phyloP scores from a whole-genome alignment of 768 basidiomycete genomes.

The Leccinellum albellum region DNA sequence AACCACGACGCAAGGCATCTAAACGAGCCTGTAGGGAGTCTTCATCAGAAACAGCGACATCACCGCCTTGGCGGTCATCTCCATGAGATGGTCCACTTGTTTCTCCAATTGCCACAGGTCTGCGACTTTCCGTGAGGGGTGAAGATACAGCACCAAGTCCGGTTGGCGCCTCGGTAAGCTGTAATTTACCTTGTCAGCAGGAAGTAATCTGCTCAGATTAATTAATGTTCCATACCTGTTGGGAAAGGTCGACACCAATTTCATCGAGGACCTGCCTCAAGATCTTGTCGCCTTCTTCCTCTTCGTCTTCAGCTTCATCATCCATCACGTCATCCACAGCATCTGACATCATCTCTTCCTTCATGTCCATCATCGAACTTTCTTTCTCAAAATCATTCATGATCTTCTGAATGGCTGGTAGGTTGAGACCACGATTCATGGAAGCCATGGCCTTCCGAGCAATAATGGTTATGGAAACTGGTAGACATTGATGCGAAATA shows the following conservation, averaged over 20 bases:
- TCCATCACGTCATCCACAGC: constrained; percentile 98
- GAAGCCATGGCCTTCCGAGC: constrained; percentile 84
- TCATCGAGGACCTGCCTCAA: constrained; percentile 95
- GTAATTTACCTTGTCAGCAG: constrained; percentile 13
- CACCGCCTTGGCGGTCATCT: constrained; percentile 37
- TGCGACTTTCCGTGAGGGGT: constrained; percentile 59
- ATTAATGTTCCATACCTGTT: constrained; percentile 51
- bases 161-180: constrained; percentile 85
- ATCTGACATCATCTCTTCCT: constrained; percentile 99
- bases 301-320: constrained; percentile 87
- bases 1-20: constrained; percentile 81
- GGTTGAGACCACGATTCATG: constrained; percentile 95
- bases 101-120: constrained; percentile 85
- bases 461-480: constrained; percentile 2
- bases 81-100: constrained; percentile 32
- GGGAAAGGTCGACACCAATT: constrained; percentile 88
- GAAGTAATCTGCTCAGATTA: background rate
- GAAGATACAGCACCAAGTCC: constrained; percentile 60
- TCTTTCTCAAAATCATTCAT: constrained; percentile 99
- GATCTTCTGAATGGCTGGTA: constrained; percentile 91
- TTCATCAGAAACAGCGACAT: constrained; percentile 63
- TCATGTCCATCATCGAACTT: constrained; percentile 99
- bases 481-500: background rate
- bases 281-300: constrained; percentile 93
- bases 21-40: constrained; percentile 92